These are phyloP conservation scores for Eimeria praecox DNA, from an alignment of 169 alveolate species.

Conservation along the genomic window DNA sequence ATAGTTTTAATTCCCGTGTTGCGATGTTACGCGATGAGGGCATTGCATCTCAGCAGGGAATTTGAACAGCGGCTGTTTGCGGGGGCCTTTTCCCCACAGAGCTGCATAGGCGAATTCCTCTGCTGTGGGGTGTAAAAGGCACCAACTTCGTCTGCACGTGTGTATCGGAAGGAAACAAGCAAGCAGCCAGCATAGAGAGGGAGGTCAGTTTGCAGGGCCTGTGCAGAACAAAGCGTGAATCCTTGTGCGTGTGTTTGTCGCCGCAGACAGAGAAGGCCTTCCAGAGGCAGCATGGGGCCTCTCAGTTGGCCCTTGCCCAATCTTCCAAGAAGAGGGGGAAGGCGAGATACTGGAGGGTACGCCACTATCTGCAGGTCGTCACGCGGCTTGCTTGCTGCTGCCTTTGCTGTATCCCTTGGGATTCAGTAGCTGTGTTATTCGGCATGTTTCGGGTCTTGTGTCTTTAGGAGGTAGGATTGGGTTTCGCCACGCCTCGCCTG, in stretches of 20 bases:
- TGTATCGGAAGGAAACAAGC: neutral
- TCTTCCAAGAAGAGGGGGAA: conserved; percentile 82
- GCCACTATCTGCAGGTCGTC: neutral
- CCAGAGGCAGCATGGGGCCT: conserved; percentile 90
- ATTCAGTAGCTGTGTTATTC: neutral
- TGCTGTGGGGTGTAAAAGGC: neutral
- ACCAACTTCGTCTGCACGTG: neutral
- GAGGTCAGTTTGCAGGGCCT: neutral
- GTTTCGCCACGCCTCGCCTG: conserved; percentile 98
- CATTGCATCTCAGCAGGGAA: neutral
- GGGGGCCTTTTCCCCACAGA: neutral
- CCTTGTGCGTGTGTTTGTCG: neutral
- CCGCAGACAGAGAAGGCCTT: conserved; percentile 88
- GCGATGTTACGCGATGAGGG: neutral
- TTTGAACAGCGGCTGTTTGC: neutral
- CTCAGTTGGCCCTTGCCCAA: conserved; percentile 84
- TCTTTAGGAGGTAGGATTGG: conserved; percentile 97
- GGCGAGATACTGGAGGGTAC: conserved; percentile 82
- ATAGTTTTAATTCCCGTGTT: neutral
- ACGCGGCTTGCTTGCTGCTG: neutral
- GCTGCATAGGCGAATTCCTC: neutral
- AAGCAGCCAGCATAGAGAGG: neutral
- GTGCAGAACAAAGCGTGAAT: neutral
- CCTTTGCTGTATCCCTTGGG: neutral
- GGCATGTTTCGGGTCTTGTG: neutral